Evolutionary conservation across 352 stramenopile species (phyloP).

Genomic region (Globisporangium takayamanum): DNA sequence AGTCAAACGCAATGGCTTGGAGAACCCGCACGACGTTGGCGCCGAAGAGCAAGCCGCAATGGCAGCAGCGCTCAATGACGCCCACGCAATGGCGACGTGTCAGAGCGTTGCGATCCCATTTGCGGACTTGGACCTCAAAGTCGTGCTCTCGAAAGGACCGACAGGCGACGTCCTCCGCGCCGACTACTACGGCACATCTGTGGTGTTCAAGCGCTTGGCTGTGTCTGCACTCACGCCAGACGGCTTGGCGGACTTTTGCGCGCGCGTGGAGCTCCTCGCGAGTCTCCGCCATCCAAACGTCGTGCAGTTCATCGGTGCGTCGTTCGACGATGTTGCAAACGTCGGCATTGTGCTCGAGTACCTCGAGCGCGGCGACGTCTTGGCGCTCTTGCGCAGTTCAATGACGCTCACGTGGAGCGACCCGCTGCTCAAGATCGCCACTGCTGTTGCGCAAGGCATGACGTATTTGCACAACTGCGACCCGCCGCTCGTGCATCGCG

Average conservation of each 20-base stretch:
- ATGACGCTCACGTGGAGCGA: slow-evolving; percentile 75
- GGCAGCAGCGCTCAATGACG: slow-evolving; percentile 35
- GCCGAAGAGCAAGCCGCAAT: slow-evolving; percentile 53
- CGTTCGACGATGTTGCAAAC: slow-evolving; percentile 76
- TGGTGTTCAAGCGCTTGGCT: slow-evolving; percentile 73
- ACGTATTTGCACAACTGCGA: slow-evolving; percentile 81
- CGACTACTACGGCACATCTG: slow-evolving; percentile 68
- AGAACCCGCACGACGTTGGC: slow-evolving; percentile 50
- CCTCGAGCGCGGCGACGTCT: slow-evolving; percentile 63
- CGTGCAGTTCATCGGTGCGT: slow-evolving; percentile 82
- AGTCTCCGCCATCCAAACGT: slow-evolving; percentile 82
- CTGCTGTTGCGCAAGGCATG: slow-evolving; percentile 73
- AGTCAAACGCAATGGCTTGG: slow-evolving; percentile 59
- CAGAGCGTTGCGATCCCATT: slow-evolving; percentile 74
- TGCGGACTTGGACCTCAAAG: slow-evolving; percentile 59
- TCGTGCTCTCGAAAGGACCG: slow-evolving; percentile 62
- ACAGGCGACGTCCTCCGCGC: slow-evolving; percentile 60
- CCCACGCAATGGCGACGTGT: slow-evolving; percentile 48
- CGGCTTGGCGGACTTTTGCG: slow-evolving; percentile 65
- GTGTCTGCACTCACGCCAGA: slow-evolving; percentile 51
- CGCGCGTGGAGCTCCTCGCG: slow-evolving; percentile 69
- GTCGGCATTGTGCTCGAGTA: slow-evolving; percentile 77
- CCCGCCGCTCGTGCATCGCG: slow-evolving; percentile 68
- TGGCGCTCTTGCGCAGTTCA: slow-evolving; percentile 47
- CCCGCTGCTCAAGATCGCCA: slow-evolving; percentile 72